These are phyloP conservation scores for Cutaneotrichosporon mucoides DNA, from an alignment of 1,284 basidiomycete species.

Conservation along the genomic window DNA sequence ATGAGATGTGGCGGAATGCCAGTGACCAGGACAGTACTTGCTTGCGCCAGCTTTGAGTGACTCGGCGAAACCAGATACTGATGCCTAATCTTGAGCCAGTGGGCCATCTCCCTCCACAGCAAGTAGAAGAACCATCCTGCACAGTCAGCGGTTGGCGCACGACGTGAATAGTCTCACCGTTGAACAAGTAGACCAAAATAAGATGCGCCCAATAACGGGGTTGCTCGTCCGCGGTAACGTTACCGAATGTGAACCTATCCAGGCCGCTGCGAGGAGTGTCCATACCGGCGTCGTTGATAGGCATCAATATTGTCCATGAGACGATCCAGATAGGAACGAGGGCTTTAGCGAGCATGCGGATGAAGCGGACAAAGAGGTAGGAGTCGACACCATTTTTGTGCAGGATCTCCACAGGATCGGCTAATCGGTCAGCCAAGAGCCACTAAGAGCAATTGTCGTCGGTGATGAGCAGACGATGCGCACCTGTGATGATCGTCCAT, in stretches of 20 bases:
- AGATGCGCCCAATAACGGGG: conserved; percentile 51
- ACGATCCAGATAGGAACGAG: conserved; percentile 62
- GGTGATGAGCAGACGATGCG: conserved; percentile 2
- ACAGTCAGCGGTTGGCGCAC: conserved; percentile 44
- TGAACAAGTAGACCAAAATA: conserved; percentile 51
- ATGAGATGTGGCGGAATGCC: conserved; percentile 63
- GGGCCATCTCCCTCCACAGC: conserved; percentile 61
- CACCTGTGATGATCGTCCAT: conserved; percentile 36
- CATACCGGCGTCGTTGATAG: conserved; percentile 58
- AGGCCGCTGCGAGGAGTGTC: conserved; percentile 49
- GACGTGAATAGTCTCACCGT: conserved; percentile 49
- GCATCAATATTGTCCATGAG: conserved; percentile 60
- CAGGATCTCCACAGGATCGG: conserved; percentile 53
- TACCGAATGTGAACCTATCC: conserved; percentile 56
- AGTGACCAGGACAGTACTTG: conserved; percentile 71
- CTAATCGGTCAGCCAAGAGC: conserved; percentile 9
- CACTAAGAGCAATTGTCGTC: too few species aligned
- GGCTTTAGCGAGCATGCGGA: conserved; percentile 62
- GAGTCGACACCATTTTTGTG: conserved; percentile 57
- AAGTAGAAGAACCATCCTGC: conserved; percentile 66
- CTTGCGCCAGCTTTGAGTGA: conserved; percentile 64
- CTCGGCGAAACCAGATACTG: conserved; percentile 62
- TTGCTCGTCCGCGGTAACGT: conserved; percentile 43
- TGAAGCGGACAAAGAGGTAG: conserved; percentile 66
- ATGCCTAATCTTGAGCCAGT: conserved; percentile 65